Conservation (phyloP, 139 green algal genomes). For the Astrephomene gubernaculifera region DNA sequence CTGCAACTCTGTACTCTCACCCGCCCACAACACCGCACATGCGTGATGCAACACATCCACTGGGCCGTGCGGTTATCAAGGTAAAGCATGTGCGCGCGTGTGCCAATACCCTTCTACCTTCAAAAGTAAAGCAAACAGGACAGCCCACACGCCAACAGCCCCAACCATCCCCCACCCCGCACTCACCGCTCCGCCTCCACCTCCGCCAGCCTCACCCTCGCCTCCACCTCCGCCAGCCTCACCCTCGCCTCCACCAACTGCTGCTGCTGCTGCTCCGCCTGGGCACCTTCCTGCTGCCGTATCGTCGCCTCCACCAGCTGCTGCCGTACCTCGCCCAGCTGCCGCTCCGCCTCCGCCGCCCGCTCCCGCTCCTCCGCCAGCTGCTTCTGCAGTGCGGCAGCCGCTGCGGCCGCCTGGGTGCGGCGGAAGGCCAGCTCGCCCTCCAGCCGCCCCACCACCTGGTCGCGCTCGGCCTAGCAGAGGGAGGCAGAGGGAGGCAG, state of each 20-base stretch:
- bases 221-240: neutral
- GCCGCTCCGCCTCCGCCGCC: too few relatives aligned
- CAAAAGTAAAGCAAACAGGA: too few relatives aligned
- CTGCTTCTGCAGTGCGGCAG: conserved; percentile 15
- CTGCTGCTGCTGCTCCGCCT: too few relatives aligned
- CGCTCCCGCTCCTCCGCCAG: conserved; percentile 17
- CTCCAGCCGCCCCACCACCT: neutral
- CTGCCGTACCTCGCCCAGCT: neutral
- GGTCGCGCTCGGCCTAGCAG: conserved; percentile 30
- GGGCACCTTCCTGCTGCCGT: too few relatives aligned
- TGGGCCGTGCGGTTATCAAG: too few relatives aligned
- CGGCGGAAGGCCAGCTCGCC: conserved; percentile 32
- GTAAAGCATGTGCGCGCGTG: too few relatives aligned
- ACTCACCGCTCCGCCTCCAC: conserved; percentile 7
- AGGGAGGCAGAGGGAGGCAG: too few relatives aligned
- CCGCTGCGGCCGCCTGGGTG: conserved; percentile 22
- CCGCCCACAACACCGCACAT: too few relatives aligned
- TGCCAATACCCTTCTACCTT: too few relatives aligned
- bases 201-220: neutral
- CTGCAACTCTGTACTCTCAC: too few relatives aligned
- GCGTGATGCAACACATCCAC: too few relatives aligned
- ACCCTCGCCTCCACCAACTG: neutral
- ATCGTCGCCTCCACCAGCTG: neutral
- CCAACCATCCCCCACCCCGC: neutral
- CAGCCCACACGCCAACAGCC: too few relatives aligned